Percentiles rank a stretch among this genome's conserved stretches.
Conservation (phyloP, 2,329 filamentous ascomycete genomes). For the Leptographium procerum region DNA sequence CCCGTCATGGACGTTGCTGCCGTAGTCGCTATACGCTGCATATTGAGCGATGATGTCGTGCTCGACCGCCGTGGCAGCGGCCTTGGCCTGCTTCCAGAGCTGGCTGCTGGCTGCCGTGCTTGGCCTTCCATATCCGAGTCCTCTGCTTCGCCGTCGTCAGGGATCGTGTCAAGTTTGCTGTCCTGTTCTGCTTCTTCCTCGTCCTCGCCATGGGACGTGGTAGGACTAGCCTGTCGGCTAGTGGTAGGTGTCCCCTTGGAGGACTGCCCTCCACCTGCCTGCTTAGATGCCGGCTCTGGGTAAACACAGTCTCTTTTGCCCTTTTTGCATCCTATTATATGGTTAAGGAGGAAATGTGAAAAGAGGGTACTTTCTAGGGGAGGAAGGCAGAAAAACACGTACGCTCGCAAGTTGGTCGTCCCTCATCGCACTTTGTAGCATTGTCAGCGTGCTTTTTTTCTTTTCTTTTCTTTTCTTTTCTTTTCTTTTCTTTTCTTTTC, state of each 20-base stretch:
- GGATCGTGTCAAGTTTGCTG: conserved; percentile 38
- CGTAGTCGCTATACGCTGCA: conserved; percentile 18
- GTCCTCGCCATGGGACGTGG: conserved; percentile 43
- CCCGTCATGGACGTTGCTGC: conserved; percentile 11
- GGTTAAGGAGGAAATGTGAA: not conserved
- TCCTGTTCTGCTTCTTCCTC: conserved; percentile 35
- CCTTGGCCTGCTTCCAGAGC: conserved; percentile 8
- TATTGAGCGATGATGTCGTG: conserved; percentile 25
- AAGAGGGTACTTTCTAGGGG: not conserved
- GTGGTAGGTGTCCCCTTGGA: conserved; percentile 25
- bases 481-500: not conserved
- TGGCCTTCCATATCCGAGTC: not conserved
- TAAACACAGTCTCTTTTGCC: conserved; percentile 85
- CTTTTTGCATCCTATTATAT: conserved; percentile 65
- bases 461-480: not conserved
- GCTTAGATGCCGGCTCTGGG: conserved; percentile 53
- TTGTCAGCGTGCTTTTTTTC: not conserved
- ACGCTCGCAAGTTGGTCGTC: conserved; percentile 75
- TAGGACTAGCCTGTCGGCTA: conserved; percentile 35
- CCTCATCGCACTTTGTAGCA: conserved; percentile 68
- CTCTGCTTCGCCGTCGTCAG: conserved; percentile 34
- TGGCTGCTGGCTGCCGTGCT: not conserved
- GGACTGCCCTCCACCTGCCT: conserved; percentile 15
- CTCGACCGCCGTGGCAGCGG: conserved; percentile 24
- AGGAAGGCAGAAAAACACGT: conserved; percentile 18